Percentiles rank a stretch among this genome's conserved stretches.
phyloP scores from a whole-genome alignment of 768 basidiomycete species.

The Lactifluus echinatus region DNA sequence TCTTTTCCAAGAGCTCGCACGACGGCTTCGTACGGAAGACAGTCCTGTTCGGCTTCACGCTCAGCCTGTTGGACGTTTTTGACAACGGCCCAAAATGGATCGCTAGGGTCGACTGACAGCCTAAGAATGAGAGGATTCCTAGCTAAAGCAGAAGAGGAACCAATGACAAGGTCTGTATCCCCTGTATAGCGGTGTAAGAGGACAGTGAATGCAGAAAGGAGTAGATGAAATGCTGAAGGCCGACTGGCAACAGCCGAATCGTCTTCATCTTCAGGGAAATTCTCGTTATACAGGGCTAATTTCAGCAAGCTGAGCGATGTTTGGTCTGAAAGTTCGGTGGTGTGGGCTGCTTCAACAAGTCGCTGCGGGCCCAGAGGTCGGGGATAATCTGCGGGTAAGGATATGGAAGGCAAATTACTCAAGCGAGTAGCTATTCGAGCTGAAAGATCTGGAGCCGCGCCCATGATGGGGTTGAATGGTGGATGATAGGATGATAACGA shows the following conservation, averaged over 20 bases:
- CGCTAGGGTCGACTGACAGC: conserved; percentile 70
- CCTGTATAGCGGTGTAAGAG: conserved; percentile 92
- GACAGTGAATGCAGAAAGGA: conserved; percentile 86
- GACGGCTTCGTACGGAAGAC: conserved; percentile 72
- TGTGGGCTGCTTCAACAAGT: conserved; percentile 77
- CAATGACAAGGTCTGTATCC: conserved; percentile 89
- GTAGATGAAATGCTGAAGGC: conserved; percentile 84
- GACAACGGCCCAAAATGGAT: conserved; percentile 86
- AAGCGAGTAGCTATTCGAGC: conserved; percentile 55
- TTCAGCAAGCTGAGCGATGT: conserved; percentile 74
- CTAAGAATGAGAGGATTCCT: conserved; percentile 79
- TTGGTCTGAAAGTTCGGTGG: conserved; percentile 61
- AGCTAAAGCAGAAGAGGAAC: conserved; percentile 69
- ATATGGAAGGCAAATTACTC: conserved; percentile 79
- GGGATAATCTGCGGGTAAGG: conserved; percentile 94
- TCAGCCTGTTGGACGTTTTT: conserved; percentile 79
- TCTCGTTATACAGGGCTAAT: conserved; percentile 66
- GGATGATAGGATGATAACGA: not conserved
- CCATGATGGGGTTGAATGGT: not conserved
- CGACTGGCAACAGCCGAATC: conserved; percentile 36
- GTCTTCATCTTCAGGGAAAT: conserved; percentile 41
- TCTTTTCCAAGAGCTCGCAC: conserved; percentile 57
- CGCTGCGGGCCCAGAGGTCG: conserved; percentile 63
- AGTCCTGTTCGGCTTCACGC: conserved; percentile 72
- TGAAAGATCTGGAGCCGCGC: conserved; percentile 31